Base-by-base conservation (phyloP, 768 basidiomycete genomes). In the Thelephora ganbajun region DNA sequence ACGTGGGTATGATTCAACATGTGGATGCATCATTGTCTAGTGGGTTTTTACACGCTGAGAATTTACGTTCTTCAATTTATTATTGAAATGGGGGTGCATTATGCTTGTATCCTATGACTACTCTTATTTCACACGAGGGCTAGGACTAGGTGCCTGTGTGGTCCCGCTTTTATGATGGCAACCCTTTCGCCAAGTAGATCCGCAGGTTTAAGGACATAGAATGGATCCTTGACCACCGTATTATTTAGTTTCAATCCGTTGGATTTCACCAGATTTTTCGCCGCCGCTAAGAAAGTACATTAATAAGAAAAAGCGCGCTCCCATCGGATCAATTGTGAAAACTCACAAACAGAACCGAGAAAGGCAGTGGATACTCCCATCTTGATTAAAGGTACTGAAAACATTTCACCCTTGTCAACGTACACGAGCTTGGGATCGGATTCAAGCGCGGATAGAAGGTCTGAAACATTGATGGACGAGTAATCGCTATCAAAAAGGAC, bases 241-340 rank as follows among this genome's bases (percentile, higher is more conserved):
- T 80, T 78, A 60, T 94, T 92, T 34, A 86, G 54, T 58, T 84
- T 85, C 12, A 91, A 63, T 7, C 87, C 88, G 20, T 78, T 76
- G 1, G 75, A 70, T 42, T 71, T 59, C 23, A 84, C 69, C 14
- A 89, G 69, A 33, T 72, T 69, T 35, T 71, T 70, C 1, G 84
- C 82, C 41, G 77, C 80, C 49, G 76, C 87, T 88, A 53, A 22
- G 33, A 26, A 19, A 20, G 39, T 22, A 13, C 42, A 39, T n/a
- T 52, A 36, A 37, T 37, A 9, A 5, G 19, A 30, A 35, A 23
- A 26, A 42, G 20, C 6, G 5, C 22, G 43, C 18, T 19, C 18
- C 16, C 22, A 26, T 14, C 43, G 22, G 23, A 23, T 20, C 5
- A 34, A 47, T 33, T 35, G 23, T 43, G 19, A 12, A 33, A 14